Evolutionary conservation across 2,329 filamentous ascomycete species (phyloP), one percentile per base, ranked within the genome.

Genomic region (Fusarium subtropicale): DNA sequence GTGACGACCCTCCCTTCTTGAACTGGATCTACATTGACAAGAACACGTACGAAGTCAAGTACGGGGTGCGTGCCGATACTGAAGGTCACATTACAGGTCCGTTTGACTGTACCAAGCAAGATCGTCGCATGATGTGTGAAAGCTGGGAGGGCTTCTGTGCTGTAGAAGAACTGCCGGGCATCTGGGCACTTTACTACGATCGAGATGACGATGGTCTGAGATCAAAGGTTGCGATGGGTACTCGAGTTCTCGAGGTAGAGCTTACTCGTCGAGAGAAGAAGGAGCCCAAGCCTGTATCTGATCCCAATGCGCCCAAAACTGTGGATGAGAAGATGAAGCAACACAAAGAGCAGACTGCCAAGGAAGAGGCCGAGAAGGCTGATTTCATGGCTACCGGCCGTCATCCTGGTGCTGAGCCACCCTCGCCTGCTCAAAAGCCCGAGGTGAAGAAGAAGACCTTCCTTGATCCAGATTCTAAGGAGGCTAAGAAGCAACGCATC

Each of bases 231-330:
- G 78, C 81, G 1, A 74, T 78, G 51, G 84, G 82, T 4, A 84
- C 81, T 4, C 78, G 82, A 15, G 82, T 88, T 1, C 78, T 89
- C 9, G 87, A 89, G 55, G 76, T 90, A 5, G 86, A 88, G 72
- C 75, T 89, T 26, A 79, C 79, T 3, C 79, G 86, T 13, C 82
- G 82, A 22, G 87, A 89, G 72, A 84, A 75, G 60, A 76, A 76
- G 55, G 74, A 74, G 31, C 71, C 68, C 22, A 75, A 75, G 60
- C 73, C 73, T 20, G 67, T 58, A 24, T 56, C 62, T n/a, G 64
- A 75, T 4, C 66, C 64, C 5, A 38, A 55, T 3, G 44, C 50
- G 4, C 65, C 73, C n/a, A 72, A 60, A 33, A 75, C 69, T 1
- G 56, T 75, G n/a, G 74, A 75, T 5, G 74, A 75, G 54, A 75